Conservation (phyloP, 768 basidiomycete species). For the Paxillus involutus region DNA sequence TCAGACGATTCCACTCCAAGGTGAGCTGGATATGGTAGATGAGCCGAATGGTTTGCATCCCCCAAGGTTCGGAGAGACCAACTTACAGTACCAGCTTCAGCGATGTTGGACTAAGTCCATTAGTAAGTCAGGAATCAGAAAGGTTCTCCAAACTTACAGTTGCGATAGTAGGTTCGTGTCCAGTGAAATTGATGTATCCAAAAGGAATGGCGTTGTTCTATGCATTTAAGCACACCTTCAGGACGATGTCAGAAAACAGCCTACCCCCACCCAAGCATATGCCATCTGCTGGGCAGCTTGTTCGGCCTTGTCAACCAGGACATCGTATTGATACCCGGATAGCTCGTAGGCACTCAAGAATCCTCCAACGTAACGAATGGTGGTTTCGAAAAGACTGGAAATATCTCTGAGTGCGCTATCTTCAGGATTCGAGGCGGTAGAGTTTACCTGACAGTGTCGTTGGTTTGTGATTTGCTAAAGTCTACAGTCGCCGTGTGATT, state of each 20-base stretch:
- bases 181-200: slow-evolving; percentile 36
- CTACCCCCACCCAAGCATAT: slow-evolving; percentile 58
- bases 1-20: slow-evolving; percentile 57
- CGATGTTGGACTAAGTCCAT: slow-evolving; percentile 44
- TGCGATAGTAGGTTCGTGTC: slow-evolving; percentile 27
- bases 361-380: slow-evolving; percentile 71
- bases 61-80: background rate
- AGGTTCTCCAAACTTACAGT: slow-evolving; percentile 26
- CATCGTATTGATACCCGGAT: slow-evolving; percentile 48
- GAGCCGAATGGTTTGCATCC: background rate
- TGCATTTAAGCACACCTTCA: background rate
- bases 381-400: slow-evolving; percentile 62
- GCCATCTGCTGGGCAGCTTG: slow-evolving; percentile 63
- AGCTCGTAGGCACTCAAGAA: slow-evolving; percentile 70
- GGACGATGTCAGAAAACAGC: slow-evolving; percentile 14
- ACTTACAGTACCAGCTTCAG: slow-evolving; percentile 44
- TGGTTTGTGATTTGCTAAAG: slow-evolving; percentile 46
- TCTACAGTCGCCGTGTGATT: slow-evolving; percentile 52
- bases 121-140: background rate
- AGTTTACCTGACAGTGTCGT: slow-evolving; percentile 44
- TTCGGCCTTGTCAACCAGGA: slow-evolving; percentile 60
- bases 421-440: background rate
- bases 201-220: slow-evolving; percentile 42
- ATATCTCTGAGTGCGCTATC: background rate
- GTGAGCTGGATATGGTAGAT: slow-evolving; percentile 39